A percentile compares a stretch with the other conserved stretches of the same genome.
Conservation (phyloP, 2,329 filamentous ascomycete genomes). For the Penicillium sp. region DNA sequence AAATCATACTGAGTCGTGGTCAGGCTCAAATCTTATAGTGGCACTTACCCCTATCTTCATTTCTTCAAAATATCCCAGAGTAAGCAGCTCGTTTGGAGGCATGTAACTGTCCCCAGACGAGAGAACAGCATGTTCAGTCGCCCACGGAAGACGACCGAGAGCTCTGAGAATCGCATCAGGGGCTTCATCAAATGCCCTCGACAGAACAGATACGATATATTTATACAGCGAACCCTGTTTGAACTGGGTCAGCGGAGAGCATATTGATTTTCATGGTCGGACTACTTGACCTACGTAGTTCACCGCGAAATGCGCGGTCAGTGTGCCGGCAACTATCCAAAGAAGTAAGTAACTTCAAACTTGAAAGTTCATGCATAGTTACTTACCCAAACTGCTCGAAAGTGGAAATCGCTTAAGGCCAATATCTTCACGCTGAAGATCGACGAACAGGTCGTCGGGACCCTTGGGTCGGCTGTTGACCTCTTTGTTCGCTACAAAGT, state of each 20-base stretch:
- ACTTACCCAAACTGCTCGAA: slow-evolving; percentile 34
- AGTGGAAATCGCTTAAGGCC: slow-evolving; percentile 46
- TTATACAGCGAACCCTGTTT: slow-evolving; percentile 57
- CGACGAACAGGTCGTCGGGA: slow-evolving; percentile 58
- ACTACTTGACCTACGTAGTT: slow-evolving; percentile 44
- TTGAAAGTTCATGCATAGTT: not conserved
- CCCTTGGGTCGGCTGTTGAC: slow-evolving; percentile 54
- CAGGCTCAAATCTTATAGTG: not conserved
- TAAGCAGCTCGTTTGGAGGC: slow-evolving; percentile 55
- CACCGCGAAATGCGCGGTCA: slow-evolving; percentile 48
- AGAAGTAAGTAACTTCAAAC: not conserved
- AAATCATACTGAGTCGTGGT: not conserved
- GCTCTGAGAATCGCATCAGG: slow-evolving; percentile 43
- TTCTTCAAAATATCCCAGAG: slow-evolving; percentile 53
- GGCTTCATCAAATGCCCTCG: slow-evolving; percentile 42
- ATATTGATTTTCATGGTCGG: not conserved
- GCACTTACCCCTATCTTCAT: slow-evolving; percentile 51
- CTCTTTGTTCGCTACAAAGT: slow-evolving; percentile 55
- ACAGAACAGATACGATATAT: slow-evolving; percentile 51
- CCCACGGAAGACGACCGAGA: slow-evolving; percentile 54
- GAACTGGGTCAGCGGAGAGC: not conserved
- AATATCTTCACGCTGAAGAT: slow-evolving; percentile 47
- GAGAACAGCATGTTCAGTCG: slow-evolving; percentile 42
- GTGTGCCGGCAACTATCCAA: slow-evolving; percentile 33
- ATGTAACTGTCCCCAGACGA: slow-evolving; percentile 23